A percentile compares a stretch with the other conserved stretches of the same genome.
Evolutionary conservation across 352 stramenopile genomes (phyloP).

Genomic region (Saprolegnia diclina): DNA sequence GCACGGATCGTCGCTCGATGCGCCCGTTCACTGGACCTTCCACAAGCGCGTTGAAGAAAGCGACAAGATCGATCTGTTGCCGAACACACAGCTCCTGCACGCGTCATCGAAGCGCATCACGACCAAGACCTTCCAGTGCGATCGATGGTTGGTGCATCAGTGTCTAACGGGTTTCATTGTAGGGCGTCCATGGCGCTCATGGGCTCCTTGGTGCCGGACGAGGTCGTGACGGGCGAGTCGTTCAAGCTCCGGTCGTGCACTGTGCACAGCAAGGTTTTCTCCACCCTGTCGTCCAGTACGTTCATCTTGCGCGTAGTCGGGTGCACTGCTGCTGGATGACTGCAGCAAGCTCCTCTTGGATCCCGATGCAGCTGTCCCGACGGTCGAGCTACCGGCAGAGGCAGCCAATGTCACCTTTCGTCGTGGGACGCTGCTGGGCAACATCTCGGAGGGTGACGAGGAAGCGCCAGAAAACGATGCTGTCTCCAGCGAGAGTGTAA

Average conservation of each 20-base stretch:
- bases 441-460: constrained; percentile 7
- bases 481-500: background rate
- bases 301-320: constrained; percentile 29
- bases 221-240: constrained; percentile 71
- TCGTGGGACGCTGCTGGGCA: background rate
- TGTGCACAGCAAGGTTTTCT: constrained; percentile 36
- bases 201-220: constrained; percentile 68
- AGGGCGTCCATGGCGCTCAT: constrained; percentile 73
- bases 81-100: constrained; percentile 48
- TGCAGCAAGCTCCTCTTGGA: constrained; percentile 39
- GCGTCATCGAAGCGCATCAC: background rate
- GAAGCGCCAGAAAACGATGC: background rate
- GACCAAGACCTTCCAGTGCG: constrained; percentile 21
- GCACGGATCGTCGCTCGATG: constrained; percentile 12
- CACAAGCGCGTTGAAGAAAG: constrained; percentile 30
- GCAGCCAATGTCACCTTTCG: background rate
- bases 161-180: constrained; percentile 5
- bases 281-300: background rate
- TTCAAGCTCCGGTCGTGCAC: constrained; percentile 82
- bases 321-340: constrained; percentile 74
- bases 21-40: constrained; percentile 29
- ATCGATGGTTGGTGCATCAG: background rate
- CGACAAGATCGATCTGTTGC: constrained; percentile 38
- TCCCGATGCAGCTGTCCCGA: background rate
- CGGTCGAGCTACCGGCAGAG: background rate